Base-by-base conservation (phyloP, 345 rosid species). In the Acer negundo region DNA sequence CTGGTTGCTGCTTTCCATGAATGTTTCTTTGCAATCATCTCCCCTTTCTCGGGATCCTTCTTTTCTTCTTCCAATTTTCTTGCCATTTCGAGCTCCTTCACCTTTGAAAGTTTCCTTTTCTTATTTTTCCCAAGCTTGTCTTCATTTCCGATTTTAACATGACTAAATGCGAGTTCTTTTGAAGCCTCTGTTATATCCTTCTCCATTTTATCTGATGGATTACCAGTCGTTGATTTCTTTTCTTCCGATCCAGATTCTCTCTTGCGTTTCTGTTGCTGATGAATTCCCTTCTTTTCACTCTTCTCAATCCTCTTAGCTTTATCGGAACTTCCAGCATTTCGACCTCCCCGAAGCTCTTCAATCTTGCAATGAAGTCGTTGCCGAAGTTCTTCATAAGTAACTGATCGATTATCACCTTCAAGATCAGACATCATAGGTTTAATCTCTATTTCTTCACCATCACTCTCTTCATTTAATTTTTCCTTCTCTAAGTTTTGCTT, bases 21-120 rank as follows among this genome's bases (percentile, higher is more conserved):
- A 70, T 86, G 91, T 82, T 91, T 90, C 84, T 80, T 87, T 23
- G 88, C 80, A 24, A 90, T 70, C 22, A 69, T 73, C 75, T 86
- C 90, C 13, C 97, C 98, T 84, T 90, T 91, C 74, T 83, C 91
- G 1, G 95, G 97, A 70, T 96, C 95, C 71, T 87, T 89, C 92
- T 91, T 92, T 0, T 84, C 90, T 79, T 85, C 97, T 73, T 82
- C 86, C 74, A 94, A 70, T 80, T 83, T 85, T 78, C 84, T 70
- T 1, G 95, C 97, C 81, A 78, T 91, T 66, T 91, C 94, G 15
- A 93, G 96, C 83, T 94, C 96, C 81, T 73, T 80, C 0, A 79
- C 53, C 89, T 89, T 95, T 1, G 97, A 91, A 67, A 85, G 64
- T 44, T 88, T 93, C 69, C 85, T 86, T 84, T 79, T 92, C 84